Evolutionary conservation across 768 basidiomycete species (phyloP).

Genomic region (Boletus speciosus): DNA sequence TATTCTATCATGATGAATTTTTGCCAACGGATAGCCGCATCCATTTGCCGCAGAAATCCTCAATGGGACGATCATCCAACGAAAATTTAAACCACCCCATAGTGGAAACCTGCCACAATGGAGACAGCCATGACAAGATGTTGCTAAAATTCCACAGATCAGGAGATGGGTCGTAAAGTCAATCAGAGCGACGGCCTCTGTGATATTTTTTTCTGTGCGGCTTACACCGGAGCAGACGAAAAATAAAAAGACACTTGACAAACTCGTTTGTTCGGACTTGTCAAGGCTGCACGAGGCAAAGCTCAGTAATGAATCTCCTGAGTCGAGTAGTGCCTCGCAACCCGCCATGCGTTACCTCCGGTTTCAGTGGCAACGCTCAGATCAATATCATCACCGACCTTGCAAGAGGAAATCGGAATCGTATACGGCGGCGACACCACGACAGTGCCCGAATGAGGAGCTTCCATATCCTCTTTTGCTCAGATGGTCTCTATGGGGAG

Average conservation of each 20-base stretch:
- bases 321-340: constrained; percentile 39
- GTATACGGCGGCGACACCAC: constrained; percentile 48
- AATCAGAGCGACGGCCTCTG: too few relatives aligned
- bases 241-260: neutral
- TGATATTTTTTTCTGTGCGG: too few relatives aligned
- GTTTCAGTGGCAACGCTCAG: constrained; percentile 1
- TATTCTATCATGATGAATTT: too few relatives aligned
- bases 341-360: constrained; percentile 38
- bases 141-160: too few relatives aligned
- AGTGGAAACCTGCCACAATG: too few relatives aligned
- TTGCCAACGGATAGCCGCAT: too few relatives aligned
- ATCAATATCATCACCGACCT: constrained; percentile 24
- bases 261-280: neutral
- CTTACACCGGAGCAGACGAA: too few relatives aligned
- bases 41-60: too few relatives aligned
- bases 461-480: constrained; percentile 37
- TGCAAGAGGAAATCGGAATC: constrained; percentile 55
- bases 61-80: too few relatives aligned
- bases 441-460: constrained; percentile 48
- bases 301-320: neutral
- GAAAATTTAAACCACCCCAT: too few relatives aligned
- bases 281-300: neutral
- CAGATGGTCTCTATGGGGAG: neutral
- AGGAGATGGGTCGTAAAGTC: too few relatives aligned
- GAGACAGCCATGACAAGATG: too few relatives aligned